Conservation (phyloP, 306 rosid genomes). For the Canavalia gladiata region DNA sequence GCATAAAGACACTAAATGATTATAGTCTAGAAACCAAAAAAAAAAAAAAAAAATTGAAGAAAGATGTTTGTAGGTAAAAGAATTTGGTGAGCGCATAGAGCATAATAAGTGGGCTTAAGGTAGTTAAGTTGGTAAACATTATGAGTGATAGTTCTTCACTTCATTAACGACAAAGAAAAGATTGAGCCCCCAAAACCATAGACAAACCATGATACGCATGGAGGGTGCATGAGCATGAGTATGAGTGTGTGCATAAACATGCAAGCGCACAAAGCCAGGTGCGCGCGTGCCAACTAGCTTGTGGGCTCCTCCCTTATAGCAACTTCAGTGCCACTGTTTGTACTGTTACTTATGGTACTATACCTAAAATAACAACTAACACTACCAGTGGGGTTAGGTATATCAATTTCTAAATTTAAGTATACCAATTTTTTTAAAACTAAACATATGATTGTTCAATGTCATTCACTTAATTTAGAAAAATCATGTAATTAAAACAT, state of each 20-base stretch:
- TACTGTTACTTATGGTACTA: not conserved
- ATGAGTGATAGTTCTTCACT: not conserved
- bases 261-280: constrained; percentile 56
- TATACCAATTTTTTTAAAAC: no score
- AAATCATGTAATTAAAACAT: no score
- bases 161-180: constrained; percentile 52
- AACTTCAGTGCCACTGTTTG: not conserved
- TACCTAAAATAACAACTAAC: no score
- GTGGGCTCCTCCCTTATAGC: constrained; percentile 36
- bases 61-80: not conserved
- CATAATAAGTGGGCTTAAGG: constrained; percentile 17
- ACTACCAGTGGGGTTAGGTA: no score
- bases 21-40: not conserved
- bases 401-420: no score
- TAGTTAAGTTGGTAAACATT: constrained; percentile 39
- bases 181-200: constrained; percentile 56
- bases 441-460: no score
- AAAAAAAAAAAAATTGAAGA: not conserved
- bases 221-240: constrained; percentile 52
- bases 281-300: constrained; percentile 65
- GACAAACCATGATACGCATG: constrained; percentile 57
- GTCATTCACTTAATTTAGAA: no score
- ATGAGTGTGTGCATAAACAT: constrained; percentile 47
- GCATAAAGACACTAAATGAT: constrained; percentile 6
- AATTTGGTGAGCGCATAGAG: not conserved